These are phyloP conservation scores for Ilyonectria robusta DNA, from an alignment of 2,329 filamentous ascomycete species.

Conservation along the genomic window DNA sequence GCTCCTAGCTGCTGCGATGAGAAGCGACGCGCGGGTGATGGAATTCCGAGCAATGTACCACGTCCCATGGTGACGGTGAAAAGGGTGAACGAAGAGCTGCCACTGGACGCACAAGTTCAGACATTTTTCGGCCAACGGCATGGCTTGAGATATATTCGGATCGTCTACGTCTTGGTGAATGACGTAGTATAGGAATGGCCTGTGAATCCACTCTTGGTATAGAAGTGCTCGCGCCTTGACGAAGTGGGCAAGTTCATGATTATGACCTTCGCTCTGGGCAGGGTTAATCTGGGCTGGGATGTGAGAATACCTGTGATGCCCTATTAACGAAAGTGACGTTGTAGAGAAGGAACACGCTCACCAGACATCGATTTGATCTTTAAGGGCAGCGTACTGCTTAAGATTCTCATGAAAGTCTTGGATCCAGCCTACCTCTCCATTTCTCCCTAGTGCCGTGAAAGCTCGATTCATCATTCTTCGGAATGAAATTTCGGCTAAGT, in stretches of 20 bases:
- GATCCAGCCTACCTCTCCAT: slow-evolving; percentile 36
- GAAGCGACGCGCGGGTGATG: slow-evolving; percentile 10
- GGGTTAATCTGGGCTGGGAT: slow-evolving; percentile 20
- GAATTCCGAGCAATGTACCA: slow-evolving; percentile 41
- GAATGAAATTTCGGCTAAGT: slow-evolving; percentile 59
- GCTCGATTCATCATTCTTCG: slow-evolving; percentile 59
- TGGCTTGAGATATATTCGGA: slow-evolving; percentile 36
- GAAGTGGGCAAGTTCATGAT: slow-evolving; percentile 25
- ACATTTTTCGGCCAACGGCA: slow-evolving; percentile 33
- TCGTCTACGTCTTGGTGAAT: slow-evolving; percentile 29
- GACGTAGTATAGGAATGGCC: slow-evolving; percentile 29
- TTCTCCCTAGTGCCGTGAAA: slow-evolving; percentile 48
- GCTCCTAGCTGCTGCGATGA: slow-evolving; percentile 24
- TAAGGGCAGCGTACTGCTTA: slow-evolving; percentile 7
- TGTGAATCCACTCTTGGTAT: slow-evolving; percentile 24
- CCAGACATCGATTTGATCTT: slow-evolving; percentile 20
- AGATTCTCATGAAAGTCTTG: slow-evolving; percentile 11
- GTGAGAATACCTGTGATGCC: slow-evolving; percentile 18
- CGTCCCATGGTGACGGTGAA: slow-evolving; percentile 44
- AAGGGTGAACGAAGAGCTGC: neutral
- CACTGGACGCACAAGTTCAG: slow-evolving; percentile 19
- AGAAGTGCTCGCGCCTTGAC: slow-evolving; percentile 8
- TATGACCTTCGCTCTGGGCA: neutral
- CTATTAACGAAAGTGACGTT: neutral
- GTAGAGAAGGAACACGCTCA: neutral